A percentile compares a stretch with the other conserved stretches of the same genome.
phyloP scores from a whole-genome alignment of 2,329 filamentous ascomycete species.

The Didymella exigua region DNA sequence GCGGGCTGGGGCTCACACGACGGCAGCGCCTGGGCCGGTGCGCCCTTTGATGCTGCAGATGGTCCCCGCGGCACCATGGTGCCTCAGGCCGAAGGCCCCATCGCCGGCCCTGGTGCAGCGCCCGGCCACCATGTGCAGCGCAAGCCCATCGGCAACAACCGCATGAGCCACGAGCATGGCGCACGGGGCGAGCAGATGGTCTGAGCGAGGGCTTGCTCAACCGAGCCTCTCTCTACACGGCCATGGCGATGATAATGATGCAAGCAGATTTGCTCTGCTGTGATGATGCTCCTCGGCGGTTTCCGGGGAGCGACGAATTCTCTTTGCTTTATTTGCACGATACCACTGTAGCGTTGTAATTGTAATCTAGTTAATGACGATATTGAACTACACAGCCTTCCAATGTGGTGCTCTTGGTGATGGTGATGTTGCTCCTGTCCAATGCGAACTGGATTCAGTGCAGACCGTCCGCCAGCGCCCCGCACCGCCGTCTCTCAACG shows the following conservation, averaged over 20 bases:
- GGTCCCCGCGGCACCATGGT: slow-evolving; percentile 44
- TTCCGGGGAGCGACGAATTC: not conserved
- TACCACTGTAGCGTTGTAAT: slow-evolving; percentile 10
- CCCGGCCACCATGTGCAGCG: slow-evolving; percentile 35
- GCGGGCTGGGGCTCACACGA: slow-evolving; percentile 63
- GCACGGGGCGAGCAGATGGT: slow-evolving; percentile 37
- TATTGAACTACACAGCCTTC: not conserved
- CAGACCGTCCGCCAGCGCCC: too few species aligned
- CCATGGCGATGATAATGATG: not conserved
- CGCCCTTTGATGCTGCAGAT: slow-evolving; percentile 52
- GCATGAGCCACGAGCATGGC: slow-evolving; percentile 16
- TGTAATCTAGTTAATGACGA: slow-evolving; percentile 1
- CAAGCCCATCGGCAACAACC: slow-evolving; percentile 36
- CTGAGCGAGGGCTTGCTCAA: slow-evolving; percentile 4
- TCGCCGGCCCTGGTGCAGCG: slow-evolving; percentile 27
- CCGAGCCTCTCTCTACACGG: too few species aligned
- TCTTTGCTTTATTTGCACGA: slow-evolving; percentile 1
- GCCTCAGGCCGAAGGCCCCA: slow-evolving; percentile 35
- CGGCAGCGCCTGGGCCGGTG: slow-evolving; percentile 48
- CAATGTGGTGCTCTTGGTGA: not conserved
- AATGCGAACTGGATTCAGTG: too few species aligned
- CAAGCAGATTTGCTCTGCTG: not conserved
- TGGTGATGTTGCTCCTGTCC: too few species aligned
- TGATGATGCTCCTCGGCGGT: not conserved
- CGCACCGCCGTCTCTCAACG: too few species aligned